Base-by-base conservation (phyloP, 1,284 basidiomycete species). In the Ceratobasidium sp. region DNA sequence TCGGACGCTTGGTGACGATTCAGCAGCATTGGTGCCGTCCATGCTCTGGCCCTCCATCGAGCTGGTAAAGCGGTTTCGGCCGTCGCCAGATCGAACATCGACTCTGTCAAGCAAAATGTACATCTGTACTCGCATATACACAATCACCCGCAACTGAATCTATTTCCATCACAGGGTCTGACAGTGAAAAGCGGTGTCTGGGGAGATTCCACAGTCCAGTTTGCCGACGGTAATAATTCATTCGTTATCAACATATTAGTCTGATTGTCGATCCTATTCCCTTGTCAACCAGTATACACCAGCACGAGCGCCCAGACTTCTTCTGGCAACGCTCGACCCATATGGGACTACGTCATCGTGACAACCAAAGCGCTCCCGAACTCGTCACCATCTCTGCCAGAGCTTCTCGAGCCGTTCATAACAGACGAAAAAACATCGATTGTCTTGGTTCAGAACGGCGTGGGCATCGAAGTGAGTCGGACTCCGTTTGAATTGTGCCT, bases 391-490 rank as follows among this genome's bases (percentile, higher is more conserved):
- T 58, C 64, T n/a, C 32, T 73, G n/a, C 59, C 61, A 9, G 43
- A 67, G 36, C 57, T 60, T 52, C 53, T 73, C 32, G 62, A 67
- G 10, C 72, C 72, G 14, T 73, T 64, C 34, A 46, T 73, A 26
- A 73, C 72, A 12, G 45, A 65, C 10, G 32, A 58, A 36, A 34
- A 23, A 1, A 60, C 72, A 12, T 70, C 72, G 16, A 70, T 73
- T 34, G 72, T 70, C 1, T 30, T 73, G 23, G 52, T 73, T 34
- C 72, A 73, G 28, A 73, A 73, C 26, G 72, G 72, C 1, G 64
- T 73, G 16, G 72, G 72, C 21, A 70, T 73, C 65, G 72, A 73
- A 46, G 67, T 39, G 39, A n/a, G 67, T 36, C 2, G n/a, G n/a
- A n/a, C n/a, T n/a, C n/a, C n/a, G 8, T 32, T 32, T 48, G 26